These are phyloP conservation scores for Amylocystis lapponica DNA, from an alignment of 768 basidiomycete genomes.

Conservation along the genomic window DNA sequence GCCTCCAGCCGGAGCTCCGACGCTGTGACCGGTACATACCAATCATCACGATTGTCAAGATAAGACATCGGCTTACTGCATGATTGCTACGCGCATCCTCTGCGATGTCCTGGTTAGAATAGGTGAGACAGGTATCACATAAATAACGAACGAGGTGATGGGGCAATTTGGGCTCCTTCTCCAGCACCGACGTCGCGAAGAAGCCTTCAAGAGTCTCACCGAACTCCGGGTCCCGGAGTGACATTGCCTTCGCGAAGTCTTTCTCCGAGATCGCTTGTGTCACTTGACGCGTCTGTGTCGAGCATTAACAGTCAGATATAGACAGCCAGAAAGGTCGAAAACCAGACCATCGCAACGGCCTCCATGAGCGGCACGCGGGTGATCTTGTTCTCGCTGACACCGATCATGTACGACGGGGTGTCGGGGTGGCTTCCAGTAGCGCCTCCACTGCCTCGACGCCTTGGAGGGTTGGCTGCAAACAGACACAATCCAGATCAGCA, in stretches of 20 bases:
- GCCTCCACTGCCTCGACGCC: slow-evolving; percentile 91
- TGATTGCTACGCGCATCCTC: slow-evolving; percentile 76
- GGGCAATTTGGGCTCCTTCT: slow-evolving; percentile 28
- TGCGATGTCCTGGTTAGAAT: slow-evolving; percentile 20
- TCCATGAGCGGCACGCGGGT: slow-evolving; percentile 87
- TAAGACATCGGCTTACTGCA: slow-evolving; percentile 58
- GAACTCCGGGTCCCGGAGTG: slow-evolving; percentile 89
- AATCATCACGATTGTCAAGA: slow-evolving; percentile 2
- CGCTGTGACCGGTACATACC: slow-evolving; percentile 39
- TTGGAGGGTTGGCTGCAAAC: slow-evolving; percentile 83
- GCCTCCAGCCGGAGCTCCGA: slow-evolving; percentile 96
- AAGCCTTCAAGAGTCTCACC: slow-evolving; percentile 85
- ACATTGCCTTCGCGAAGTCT: slow-evolving; percentile 85
- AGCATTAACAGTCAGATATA: slow-evolving; percentile 1
- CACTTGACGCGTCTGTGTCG: slow-evolving; percentile 74
- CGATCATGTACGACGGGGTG: slow-evolving; percentile 97
- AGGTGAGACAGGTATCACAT: not conserved
- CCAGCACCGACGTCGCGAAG: slow-evolving; percentile 59
- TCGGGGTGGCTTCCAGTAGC: slow-evolving; percentile 80
- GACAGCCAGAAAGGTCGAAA: slow-evolving; percentile 1
- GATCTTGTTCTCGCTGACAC: slow-evolving; percentile 92
- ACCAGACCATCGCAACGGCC: slow-evolving; percentile 76
- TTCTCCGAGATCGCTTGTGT: slow-evolving; percentile 73
- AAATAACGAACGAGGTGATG: slow-evolving; percentile 19
- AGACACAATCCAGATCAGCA: slow-evolving; percentile 3